These are phyloP conservation scores for Metschnikowia gelsemii DNA, from an alignment of 805 yeast genomes.

Conservation along the genomic window DNA sequence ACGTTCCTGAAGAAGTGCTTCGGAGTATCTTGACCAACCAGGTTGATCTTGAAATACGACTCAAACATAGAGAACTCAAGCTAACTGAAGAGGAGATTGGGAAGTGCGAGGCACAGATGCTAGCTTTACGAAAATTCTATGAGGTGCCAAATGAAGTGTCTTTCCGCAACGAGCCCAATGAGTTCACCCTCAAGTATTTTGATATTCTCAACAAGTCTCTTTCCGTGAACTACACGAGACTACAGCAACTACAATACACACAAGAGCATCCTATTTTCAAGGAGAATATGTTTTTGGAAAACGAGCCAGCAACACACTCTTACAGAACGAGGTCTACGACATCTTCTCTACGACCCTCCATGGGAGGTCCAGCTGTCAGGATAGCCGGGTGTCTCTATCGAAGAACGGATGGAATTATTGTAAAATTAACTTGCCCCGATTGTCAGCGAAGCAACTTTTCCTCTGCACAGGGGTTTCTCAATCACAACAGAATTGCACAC, in stretches of 20 bases:
- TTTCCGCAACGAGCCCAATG: constrained; percentile 45
- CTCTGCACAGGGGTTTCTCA: constrained; percentile 77
- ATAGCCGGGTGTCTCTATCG: constrained; percentile 54
- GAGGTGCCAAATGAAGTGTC: constrained; percentile 41
- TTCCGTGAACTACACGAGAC: constrained; percentile 32
- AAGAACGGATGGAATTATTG: constrained; percentile 69
- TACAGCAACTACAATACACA: constrained; percentile 20
- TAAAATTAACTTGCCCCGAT: constrained; percentile 63
- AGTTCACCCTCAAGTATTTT: constrained; percentile 44
- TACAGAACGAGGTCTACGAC: constrained; percentile 53
- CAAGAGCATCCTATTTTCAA: constrained; percentile 17
- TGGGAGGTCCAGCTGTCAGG: constrained; percentile 20
- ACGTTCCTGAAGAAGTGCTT: constrained; percentile 21
- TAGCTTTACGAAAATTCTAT: constrained; percentile 47
- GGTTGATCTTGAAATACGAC: constrained; percentile 57
- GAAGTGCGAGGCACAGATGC: constrained; percentile 58
- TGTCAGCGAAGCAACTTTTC: constrained; percentile 71
- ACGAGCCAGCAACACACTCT: constrained; percentile 24
- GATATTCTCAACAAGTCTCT: constrained; percentile 36
- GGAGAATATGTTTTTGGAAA: constrained; percentile 15
- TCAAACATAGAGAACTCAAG: constrained; percentile 57
- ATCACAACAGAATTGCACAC: constrained; percentile 75
- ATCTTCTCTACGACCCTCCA: constrained; percentile 52
- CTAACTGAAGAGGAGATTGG: constrained; percentile 53
- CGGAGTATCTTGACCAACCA: constrained; percentile 40